Base-by-base conservation (phyloP, 352 stramenopile genomes). In the Phytophthora boehmeriae region DNA sequence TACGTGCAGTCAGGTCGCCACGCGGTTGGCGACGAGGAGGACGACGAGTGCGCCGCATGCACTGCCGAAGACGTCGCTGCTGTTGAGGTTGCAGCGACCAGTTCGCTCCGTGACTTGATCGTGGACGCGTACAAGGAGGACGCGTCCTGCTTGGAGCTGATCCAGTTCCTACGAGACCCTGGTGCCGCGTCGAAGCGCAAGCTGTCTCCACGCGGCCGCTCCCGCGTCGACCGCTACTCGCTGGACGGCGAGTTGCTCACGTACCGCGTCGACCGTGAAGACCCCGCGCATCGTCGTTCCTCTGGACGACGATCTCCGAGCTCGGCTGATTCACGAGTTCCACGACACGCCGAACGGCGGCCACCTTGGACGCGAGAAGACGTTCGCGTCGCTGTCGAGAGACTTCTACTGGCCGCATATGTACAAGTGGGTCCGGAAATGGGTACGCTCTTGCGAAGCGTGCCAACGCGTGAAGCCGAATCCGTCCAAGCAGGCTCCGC, bases 291-390 rank as follows among this genome's bases (percentile, higher is more conserved):
- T 61, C 27, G 35, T 63, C 14, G 58, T 66, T 4, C 53, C 48
- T 0, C 20, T 48, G 3, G 66, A 69, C 20, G 36, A 51, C 8
- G 50, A 63, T n/a, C 8, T 65, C 6, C 43, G 44, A 5, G 32
- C 52, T 4, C 53, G 48, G 0, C 27, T 78, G 20, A 11, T 71
- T 0, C 51, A 62, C 34, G 57, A 72, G 44, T 63, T 49, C 5
- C 45, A 72, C 34, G 62, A 65, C 28, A 20, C 50, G 8, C 22
- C 67, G 0, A 44, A 8, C 11, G 47, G 27, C 2, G 56, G 48
- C 4, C 66, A 71, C 30, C 28, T 71, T 0, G 62, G 42, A 2
- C 45, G 49, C 14, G 57, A 75, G 45, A 71, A 71, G 32, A 71
- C 44, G 1, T 69, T 46, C 32, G 1, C 25, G 2, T 16, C 36